A percentile compares a stretch with the other conserved stretches of the same genome.
Conservation (phyloP, 306 rosid genomes). For the Chamaecrista fasciculata region DNA sequence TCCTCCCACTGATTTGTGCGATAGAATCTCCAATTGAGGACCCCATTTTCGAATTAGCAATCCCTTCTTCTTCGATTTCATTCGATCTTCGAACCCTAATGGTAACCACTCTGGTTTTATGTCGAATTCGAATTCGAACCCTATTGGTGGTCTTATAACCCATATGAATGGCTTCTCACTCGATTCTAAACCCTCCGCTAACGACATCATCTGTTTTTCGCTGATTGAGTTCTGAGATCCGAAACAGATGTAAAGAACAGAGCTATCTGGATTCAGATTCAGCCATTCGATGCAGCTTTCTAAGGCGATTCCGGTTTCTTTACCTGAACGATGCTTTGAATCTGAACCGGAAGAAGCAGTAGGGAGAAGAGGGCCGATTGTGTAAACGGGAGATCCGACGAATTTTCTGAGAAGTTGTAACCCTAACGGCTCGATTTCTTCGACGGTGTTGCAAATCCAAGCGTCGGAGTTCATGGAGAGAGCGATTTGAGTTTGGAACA, state of each 20-base stretch:
- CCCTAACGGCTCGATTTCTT: conserved; percentile 62
- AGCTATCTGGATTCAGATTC: conserved; percentile 28
- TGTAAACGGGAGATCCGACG: conserved; percentile 41
- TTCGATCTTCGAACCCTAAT: conserved; percentile 56
- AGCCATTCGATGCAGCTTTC: conserved; percentile 61
- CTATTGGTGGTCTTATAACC: conserved; percentile 75
- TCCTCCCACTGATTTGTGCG: conserved; percentile 53
- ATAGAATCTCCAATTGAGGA: conserved; percentile 70
- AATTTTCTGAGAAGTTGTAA: conserved; percentile 46
- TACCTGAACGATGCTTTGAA: conserved; percentile 42
- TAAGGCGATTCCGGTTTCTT: conserved; percentile 43
- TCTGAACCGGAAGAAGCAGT: not conserved
- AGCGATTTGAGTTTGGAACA: conserved; percentile 36
- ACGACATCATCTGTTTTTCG: conserved; percentile 59
- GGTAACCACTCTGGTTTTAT: conserved; percentile 65
- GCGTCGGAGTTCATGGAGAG: conserved; percentile 46
- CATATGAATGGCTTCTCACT: conserved; percentile 57
- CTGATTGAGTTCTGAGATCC: conserved; percentile 83
- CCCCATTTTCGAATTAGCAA: conserved; percentile 69
- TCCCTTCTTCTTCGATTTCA: conserved; percentile 29
- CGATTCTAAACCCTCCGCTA: conserved; percentile 66
- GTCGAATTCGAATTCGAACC: conserved; percentile 50
- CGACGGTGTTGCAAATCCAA: conserved; percentile 68
- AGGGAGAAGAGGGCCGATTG: conserved; percentile 60
- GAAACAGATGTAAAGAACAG: conserved; percentile 71